Conservation (phyloP, 2,329 filamentous ascomycete genomes). For the Aplosporella prunicola region DNA sequence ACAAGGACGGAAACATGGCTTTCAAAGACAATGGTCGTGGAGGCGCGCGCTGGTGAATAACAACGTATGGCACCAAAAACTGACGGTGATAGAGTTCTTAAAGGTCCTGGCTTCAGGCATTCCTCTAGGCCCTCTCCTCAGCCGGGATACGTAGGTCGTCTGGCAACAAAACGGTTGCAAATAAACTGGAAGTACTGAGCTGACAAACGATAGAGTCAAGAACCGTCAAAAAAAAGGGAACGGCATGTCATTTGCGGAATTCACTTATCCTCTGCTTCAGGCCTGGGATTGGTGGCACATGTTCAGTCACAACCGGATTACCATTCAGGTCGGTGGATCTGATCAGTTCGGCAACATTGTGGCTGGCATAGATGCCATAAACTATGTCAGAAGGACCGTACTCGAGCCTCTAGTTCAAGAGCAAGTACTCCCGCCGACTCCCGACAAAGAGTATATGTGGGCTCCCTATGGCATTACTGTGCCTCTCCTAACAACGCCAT, state of each 20-base stretch:
- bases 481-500: conserved; percentile 74
- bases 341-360: conserved; percentile 97
- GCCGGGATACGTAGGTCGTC: conserved; percentile 67
- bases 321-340: conserved; percentile 87
- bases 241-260: conserved; percentile 91
- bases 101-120: conserved; percentile 62
- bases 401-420: conserved; percentile 17
- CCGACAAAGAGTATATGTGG: conserved; percentile 28
- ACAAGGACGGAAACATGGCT: conserved; percentile 57
- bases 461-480: conserved; percentile 78
- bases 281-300: conserved; percentile 96
- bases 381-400: conserved; percentile 57
- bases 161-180: not conserved
- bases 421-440: conserved; percentile 12
- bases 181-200: too few relatives aligned
- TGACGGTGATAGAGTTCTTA: conserved; percentile 65
- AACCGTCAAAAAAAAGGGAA: conserved; percentile 74
- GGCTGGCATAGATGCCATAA: conserved; percentile 77
- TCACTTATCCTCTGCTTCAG: conserved; percentile 86
- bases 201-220: conserved; percentile 51
- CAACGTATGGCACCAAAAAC: conserved; percentile 66
- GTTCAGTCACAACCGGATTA: conserved; percentile 57
- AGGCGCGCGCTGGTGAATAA: conserved; percentile 68
- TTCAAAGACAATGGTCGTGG: conserved; percentile 54
- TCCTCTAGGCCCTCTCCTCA: conserved; percentile 77